Conservation (phyloP, 208 protist genomes). For the Crithidia expoeki region DNA sequence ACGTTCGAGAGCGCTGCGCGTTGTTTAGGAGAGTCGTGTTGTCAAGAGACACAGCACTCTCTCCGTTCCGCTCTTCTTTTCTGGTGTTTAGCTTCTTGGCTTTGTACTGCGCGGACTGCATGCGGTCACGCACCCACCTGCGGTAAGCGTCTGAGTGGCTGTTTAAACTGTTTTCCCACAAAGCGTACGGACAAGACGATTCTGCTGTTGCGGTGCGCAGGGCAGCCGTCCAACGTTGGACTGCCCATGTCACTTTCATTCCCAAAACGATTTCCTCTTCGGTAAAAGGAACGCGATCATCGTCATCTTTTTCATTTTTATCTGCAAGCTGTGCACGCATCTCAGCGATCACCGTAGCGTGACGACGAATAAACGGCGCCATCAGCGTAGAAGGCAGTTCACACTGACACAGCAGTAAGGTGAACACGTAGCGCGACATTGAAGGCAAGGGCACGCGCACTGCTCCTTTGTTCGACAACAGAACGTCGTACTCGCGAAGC, state of each 20-base stretch:
- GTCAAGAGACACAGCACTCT: too few species aligned
- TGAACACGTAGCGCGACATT: conserved; percentile 52
- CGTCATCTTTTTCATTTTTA: not conserved
- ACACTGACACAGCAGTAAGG: conserved; percentile 42
- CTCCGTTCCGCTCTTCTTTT: too few species aligned
- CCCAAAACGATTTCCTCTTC: conserved; percentile 39
- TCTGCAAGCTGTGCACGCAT: not conserved
- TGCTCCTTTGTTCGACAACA: conserved; percentile 35
- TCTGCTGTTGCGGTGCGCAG: not conserved
- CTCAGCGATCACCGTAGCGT: conserved; percentile 1
- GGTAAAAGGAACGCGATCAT: not conserved
- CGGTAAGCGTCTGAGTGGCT: not conserved
- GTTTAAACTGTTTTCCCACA: conserved; percentile 1
- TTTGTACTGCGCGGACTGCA: conserved; percentile 1
- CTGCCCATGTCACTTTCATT: conserved; percentile 41
- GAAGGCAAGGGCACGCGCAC: conserved; percentile 49
- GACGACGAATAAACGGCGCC: conserved; percentile 21
- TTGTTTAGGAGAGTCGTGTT: not conserved
- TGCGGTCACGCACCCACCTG: not conserved
- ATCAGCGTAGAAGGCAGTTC: conserved; percentile 28
- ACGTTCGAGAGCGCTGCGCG: not conserved
- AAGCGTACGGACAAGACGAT: not conserved
- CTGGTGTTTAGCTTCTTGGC: not conserved
- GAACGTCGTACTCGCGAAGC: conserved; percentile 29
- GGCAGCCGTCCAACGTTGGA: conserved; percentile 33